phyloP scores from a whole-genome alignment of 495 filamentous ascomycete species.

The Trichocladium uniseriatum region DNA sequence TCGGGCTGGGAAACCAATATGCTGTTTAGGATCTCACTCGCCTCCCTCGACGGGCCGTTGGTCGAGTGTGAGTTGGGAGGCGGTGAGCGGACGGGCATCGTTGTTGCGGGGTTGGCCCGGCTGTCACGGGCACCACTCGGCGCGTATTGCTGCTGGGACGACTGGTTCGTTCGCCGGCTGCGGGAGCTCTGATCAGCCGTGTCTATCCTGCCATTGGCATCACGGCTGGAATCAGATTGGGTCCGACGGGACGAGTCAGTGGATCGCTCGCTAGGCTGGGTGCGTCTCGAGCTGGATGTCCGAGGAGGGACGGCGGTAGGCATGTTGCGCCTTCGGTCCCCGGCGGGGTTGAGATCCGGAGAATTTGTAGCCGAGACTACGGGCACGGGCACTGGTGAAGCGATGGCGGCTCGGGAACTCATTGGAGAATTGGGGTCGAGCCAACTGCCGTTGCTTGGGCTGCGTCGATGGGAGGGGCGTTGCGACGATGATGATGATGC shows the following conservation, averaged over 20 bases:
- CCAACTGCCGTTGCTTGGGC: conserved; percentile 45
- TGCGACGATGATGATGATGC: conserved; percentile 28
- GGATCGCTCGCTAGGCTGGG: conserved; percentile 33
- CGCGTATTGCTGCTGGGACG: conserved; percentile 28
- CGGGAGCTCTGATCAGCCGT: conserved; percentile 37
- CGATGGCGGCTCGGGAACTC: conserved; percentile 37
- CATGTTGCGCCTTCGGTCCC: conserved; percentile 35
- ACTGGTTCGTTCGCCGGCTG: conserved; percentile 40
- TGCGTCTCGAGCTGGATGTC: conserved; percentile 44
- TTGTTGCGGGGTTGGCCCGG: conserved; percentile 34
- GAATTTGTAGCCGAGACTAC: conserved; percentile 32
- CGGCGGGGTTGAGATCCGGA: conserved; percentile 35
- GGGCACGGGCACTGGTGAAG: conserved; percentile 41
- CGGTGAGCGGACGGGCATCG: conserved; percentile 34
- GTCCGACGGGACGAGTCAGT: conserved; percentile 32
- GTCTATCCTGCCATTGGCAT: conserved; percentile 23
- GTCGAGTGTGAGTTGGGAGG: conserved; percentile 23
- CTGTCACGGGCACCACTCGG: conserved; percentile 41
- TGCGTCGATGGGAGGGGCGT: conserved; percentile 44
- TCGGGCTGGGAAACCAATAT: conserved; percentile 70
- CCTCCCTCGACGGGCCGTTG: conserved; percentile 49
- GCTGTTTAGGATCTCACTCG: conserved; percentile 66
- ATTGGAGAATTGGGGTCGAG: conserved; percentile 38
- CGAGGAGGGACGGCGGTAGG: conserved; percentile 50
- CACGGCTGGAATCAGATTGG: conserved; percentile 30